Evolutionary conservation across 768 basidiomycete genomes (phyloP).

Genomic region (Mycena vulgaris): DNA sequence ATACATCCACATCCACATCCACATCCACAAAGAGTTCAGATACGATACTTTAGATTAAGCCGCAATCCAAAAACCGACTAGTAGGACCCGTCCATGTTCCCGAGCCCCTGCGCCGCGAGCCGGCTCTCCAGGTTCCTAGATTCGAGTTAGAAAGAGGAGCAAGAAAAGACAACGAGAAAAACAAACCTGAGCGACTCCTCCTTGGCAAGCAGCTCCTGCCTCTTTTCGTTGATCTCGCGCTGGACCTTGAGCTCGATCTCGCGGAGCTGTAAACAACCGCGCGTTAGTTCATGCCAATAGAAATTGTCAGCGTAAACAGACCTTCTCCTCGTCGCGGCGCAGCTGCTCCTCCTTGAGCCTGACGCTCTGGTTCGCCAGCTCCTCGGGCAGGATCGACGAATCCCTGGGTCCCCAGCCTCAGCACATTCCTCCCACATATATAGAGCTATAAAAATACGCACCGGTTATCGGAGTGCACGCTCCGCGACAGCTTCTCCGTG

Average conservation of each 20-base stretch:
- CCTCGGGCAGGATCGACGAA: conserved; percentile 86
- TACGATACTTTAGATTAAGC: conserved; percentile 21
- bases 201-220: conserved; percentile 88
- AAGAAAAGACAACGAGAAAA: not conserved
- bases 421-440: no score
- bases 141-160: not conserved
- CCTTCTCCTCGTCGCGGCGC: conserved; percentile 89
- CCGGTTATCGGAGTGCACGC: conserved; percentile 72
- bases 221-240: conserved; percentile 89
- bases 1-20: conserved; percentile 36
- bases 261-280: conserved; percentile 67
- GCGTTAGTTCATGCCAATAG: conserved; percentile 12
- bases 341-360: conserved; percentile 94
- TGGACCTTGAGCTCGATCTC: conserved; percentile 91
- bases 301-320: conserved; percentile 41
- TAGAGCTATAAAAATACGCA: no score
- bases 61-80: conserved; percentile 23
- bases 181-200: conserved; percentile 83
- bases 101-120: conserved; percentile 64
- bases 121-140: conserved; percentile 72
- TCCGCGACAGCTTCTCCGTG: conserved; percentile 89
- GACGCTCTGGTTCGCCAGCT: conserved; percentile 88
- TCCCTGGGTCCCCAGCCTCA: no score
- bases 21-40: conserved; percentile 6
- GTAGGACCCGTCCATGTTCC: conserved; percentile 24